Evolutionary conservation across 2,329 filamentous ascomycete species (phyloP).

Genomic region (Elsinoe batatas): DNA sequence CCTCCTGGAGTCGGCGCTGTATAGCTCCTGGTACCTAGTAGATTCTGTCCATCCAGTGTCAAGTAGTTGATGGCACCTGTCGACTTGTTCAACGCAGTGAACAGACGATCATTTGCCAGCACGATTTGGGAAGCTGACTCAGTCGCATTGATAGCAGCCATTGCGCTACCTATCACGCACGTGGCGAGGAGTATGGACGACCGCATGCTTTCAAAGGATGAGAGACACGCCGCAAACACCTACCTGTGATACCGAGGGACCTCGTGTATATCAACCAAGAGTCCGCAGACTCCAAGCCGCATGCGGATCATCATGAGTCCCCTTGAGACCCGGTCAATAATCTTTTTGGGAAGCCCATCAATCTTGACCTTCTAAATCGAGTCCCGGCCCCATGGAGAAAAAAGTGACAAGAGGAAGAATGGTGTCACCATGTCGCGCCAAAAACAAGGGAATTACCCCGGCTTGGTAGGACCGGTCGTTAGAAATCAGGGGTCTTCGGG

Average conservation of each 20-base stretch:
- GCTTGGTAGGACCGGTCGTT: not conserved
- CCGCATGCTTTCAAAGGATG: not conserved
- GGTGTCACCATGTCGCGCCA: not conserved
- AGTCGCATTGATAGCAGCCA: conserved; percentile 20
- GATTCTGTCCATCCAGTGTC: conserved; percentile 40
- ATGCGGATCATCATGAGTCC: not conserved
- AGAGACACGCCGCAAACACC: not conserved
- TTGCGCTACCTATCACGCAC: not conserved
- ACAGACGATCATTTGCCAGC: conserved; percentile 37
- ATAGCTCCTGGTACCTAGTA: conserved; percentile 37
- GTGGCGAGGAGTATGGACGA: not conserved
- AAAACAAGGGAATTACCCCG: not conserved
- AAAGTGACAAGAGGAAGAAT: not conserved
- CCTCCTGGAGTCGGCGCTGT: conserved; percentile 16
- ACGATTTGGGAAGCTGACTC: conserved; percentile 27
- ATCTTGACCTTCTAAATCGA: not conserved
- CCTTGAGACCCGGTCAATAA: not conserved
- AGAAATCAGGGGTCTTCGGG: not conserved
- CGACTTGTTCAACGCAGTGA: conserved; percentile 35
- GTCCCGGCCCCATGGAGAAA: not conserved
- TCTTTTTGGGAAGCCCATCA: not conserved
- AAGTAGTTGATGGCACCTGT: conserved; percentile 35
- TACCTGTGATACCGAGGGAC: not conserved
- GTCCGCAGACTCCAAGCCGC: not conserved
- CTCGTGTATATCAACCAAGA: not conserved